Conservation (phyloP, 495 filamentous ascomycete genomes). For the Saxophila tyrrhenica region DNA sequence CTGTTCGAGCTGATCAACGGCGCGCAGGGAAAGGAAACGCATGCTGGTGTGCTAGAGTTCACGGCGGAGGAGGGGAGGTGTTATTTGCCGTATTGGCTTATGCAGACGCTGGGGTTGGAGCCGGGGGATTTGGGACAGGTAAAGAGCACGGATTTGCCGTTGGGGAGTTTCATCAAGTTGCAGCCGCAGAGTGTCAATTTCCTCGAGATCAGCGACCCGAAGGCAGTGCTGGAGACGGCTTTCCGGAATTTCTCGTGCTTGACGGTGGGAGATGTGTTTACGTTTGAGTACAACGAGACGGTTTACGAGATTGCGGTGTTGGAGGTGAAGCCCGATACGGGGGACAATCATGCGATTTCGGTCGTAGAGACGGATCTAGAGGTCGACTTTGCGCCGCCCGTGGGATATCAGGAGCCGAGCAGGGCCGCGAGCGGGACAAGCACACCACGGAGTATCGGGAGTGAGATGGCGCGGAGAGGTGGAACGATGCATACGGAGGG, state of each 20-base stretch:
- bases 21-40: conserved; percentile 61
- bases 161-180: conserved; percentile 84
- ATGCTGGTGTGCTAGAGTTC: conserved; percentile 93
- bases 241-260: conserved; percentile 91
- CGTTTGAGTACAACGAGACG: conserved; percentile 88
- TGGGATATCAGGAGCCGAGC: conserved; percentile 78
- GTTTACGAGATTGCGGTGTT: conserved; percentile 84
- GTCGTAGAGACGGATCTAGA: conserved; percentile 90
- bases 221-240: conserved; percentile 92
- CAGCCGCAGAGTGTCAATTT: conserved; percentile 86
- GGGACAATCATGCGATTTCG: conserved; percentile 67
- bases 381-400: conserved; percentile 87
- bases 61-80: conserved; percentile 95
- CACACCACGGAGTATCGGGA: conserved; percentile 54
- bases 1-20: conserved; percentile 91
- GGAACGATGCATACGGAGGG: conserved; percentile 63
- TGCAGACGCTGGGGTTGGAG: conserved; percentile 80
- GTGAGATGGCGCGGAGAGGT: conserved; percentile 42
- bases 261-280: conserved; percentile 85
- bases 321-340: conserved; percentile 74
- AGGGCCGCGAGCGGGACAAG: conserved; percentile 41
- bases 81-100: conserved; percentile 94
- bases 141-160: conserved; percentile 81
- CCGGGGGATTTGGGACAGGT: conserved; percentile 89
- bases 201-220: conserved; percentile 91